These are phyloP conservation scores for Leucocoprinus leucothites DNA, from an alignment of 768 basidiomycete species.

Conservation along the genomic window DNA sequence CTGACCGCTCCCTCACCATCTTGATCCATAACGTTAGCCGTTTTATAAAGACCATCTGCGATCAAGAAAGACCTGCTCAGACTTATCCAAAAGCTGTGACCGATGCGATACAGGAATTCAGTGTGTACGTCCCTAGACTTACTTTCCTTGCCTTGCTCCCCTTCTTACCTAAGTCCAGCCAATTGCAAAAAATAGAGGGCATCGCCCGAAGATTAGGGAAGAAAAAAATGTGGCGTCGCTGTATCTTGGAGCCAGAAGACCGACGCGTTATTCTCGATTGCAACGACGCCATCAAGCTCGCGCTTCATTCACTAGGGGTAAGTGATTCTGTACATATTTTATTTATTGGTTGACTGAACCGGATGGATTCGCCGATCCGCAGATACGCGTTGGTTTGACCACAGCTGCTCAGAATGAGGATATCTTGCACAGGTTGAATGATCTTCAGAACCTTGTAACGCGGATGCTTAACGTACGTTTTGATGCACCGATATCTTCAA, in stretches of 20 bases:
- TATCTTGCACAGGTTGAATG: neutral
- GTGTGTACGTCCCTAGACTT: neutral
- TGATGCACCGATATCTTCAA: neutral
- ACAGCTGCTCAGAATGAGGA: neutral
- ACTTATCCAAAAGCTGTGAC: neutral
- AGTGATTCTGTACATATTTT: neutral
- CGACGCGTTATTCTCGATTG: neutral
- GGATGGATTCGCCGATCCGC: neutral
- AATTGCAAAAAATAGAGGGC: neutral
- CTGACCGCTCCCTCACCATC: neutral
- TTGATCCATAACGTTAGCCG: neutral
- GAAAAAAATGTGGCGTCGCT: neutral
- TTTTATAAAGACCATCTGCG: neutral
- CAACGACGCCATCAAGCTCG: slow-evolving; percentile 1
- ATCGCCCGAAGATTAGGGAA: neutral
- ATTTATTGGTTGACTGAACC: too few species aligned
- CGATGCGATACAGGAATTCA: neutral
- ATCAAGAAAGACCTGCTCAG: neutral
- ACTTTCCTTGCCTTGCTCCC: neutral
- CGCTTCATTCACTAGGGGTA: slow-evolving; percentile 3
- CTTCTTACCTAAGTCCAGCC: neutral
- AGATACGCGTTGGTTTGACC: neutral
- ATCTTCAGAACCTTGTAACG: neutral
- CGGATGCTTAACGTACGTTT: neutral
- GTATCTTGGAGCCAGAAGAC: slow-evolving; percentile 1